Evolutionary conservation across 768 basidiomycete species (phyloP).

Genomic region (Phylloporus sp.): DNA sequence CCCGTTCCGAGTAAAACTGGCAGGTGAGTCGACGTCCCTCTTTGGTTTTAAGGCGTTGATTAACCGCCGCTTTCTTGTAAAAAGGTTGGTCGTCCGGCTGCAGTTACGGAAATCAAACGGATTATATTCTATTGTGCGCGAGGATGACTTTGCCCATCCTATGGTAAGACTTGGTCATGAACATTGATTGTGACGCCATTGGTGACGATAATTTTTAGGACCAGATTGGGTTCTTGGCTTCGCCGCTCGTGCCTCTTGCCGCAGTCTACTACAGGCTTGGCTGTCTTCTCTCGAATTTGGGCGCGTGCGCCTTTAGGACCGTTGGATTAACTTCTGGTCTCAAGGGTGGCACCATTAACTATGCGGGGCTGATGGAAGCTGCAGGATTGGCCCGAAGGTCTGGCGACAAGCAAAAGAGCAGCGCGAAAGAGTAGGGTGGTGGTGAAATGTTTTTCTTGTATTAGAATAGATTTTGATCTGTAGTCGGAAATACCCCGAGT

Average conservation of each 20-base stretch:
- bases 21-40: constrained; percentile 34
- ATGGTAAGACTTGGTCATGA: constrained; percentile 32
- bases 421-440: constrained; percentile 10
- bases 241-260: constrained; percentile 19
- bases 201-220: constrained; percentile 15
- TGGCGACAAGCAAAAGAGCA: constrained; percentile 8
- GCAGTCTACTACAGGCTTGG: constrained; percentile 15
- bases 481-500: neutral
- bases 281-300: constrained; percentile 21
- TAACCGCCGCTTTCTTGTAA: neutral
- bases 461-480: neutral
- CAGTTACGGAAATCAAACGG: constrained; percentile 43
- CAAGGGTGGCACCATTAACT: constrained; percentile 11
- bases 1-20: constrained; percentile 47
- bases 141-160: constrained; percentile 60
- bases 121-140: constrained; percentile 44
- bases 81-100: constrained; percentile 47
- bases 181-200: neutral
- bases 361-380: constrained; percentile 20
- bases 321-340: constrained; percentile 23
- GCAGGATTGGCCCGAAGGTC: constrained; percentile 8
- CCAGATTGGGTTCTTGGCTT: constrained; percentile 18
- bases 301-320: constrained; percentile 17
- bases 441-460: neutral
- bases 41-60: neutral